Evolutionary conservation across 2,329 filamentous ascomycete genomes (phyloP).

Genomic region (Grosmannia clavigera): DNA sequence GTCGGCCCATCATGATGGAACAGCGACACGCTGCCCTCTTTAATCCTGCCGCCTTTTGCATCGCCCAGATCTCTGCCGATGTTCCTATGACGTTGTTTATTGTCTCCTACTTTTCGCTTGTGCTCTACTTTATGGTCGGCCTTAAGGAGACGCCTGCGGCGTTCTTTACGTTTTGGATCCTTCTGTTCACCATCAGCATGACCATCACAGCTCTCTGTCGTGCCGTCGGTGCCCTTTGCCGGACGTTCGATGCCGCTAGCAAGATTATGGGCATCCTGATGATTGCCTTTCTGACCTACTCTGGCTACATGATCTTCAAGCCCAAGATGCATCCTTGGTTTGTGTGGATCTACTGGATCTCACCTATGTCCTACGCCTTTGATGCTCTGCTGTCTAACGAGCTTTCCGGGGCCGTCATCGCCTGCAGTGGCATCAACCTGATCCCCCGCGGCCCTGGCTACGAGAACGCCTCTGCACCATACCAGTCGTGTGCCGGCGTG

Average conservation of each 20-base stretch:
- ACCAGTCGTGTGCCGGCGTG: constrained; percentile 46
- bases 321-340: constrained; percentile 56
- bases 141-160: constrained; percentile 51
- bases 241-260: constrained; percentile 51
- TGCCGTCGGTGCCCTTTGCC: constrained; percentile 45
- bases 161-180: constrained; percentile 53
- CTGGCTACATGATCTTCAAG: constrained; percentile 54
- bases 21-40: constrained; percentile 37
- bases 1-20: constrained; percentile 46
- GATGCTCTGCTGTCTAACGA: constrained; percentile 46
- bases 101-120: constrained; percentile 54
- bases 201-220: constrained; percentile 51
- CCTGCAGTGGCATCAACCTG: constrained; percentile 36
- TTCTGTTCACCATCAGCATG: constrained; percentile 38
- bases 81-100: constrained; percentile 50
- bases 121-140: constrained; percentile 68
- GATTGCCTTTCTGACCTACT: constrained; percentile 52
- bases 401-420: constrained; percentile 36
- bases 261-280: constrained; percentile 44
- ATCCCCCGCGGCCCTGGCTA: constrained; percentile 39
- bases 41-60: constrained; percentile 41
- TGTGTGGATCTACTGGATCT: constrained; percentile 52
- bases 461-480: constrained; percentile 16
- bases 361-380: constrained; percentile 53
- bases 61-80: constrained; percentile 47